Conservation (phyloP, 2,329 filamentous ascomycete genomes). For the Berkeleyomyces basicola region DNA sequence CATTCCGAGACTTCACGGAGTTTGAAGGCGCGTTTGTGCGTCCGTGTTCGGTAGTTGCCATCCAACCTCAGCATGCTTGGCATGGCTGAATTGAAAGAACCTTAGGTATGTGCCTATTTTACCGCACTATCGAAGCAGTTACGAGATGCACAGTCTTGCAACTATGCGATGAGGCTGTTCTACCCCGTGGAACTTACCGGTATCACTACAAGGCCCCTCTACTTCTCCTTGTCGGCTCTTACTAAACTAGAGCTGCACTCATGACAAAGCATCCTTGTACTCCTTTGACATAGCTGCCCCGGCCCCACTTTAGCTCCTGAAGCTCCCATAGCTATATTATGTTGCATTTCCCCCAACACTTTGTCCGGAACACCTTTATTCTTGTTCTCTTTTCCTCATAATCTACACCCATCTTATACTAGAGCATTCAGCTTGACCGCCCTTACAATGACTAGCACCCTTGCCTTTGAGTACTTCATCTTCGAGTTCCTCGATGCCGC, state of each 20-base stretch:
- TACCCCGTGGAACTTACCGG: no score
- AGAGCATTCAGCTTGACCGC: neutral
- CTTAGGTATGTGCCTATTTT: neutral
- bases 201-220: neutral
- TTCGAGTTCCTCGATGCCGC: slow-evolving; percentile 21
- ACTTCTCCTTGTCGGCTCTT: neutral
- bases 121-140: neutral
- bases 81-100: neutral
- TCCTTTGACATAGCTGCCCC: neutral
- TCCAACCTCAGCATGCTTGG: neutral
- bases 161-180: no score
- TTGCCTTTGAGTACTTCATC: slow-evolving; percentile 20
- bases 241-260: neutral
- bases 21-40: no score
- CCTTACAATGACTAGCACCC: slow-evolving; percentile 17
- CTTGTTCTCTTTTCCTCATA: neutral
- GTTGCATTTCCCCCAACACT: neutral
- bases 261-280: neutral
- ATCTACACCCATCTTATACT: neutral
- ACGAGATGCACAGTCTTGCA: no score
- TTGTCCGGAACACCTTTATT: neutral
- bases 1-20: no score
- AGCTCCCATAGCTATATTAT: neutral
- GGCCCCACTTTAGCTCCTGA: slow-evolving; percentile 3
- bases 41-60: neutral